Evolutionary conservation across 2,329 filamentous ascomycete species (phyloP).

Genomic region (Dothistroma pini): DNA sequence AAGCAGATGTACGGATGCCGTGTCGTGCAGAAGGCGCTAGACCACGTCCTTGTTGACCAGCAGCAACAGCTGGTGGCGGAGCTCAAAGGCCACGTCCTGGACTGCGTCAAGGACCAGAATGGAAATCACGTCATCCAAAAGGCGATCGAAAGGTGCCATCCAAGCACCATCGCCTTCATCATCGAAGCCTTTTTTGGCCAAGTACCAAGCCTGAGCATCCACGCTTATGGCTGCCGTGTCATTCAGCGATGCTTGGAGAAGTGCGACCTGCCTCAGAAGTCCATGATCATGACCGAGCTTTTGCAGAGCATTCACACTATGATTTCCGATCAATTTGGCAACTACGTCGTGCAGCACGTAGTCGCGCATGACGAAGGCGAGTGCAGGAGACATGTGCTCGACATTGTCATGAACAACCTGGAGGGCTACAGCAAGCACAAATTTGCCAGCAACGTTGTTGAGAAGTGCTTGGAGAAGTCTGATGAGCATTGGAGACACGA

Average conservation of each 20-base stretch:
- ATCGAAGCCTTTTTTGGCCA: slow-evolving; percentile 74
- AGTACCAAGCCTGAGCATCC: slow-evolving; percentile 68
- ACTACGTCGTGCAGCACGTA: slow-evolving; percentile 94
- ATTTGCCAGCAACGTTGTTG: slow-evolving; percentile 94
- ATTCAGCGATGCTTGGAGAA: slow-evolving; percentile 88
- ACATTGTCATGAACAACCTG: slow-evolving; percentile 67
- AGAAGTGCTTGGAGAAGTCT: slow-evolving; percentile 79
- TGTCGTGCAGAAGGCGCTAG: slow-evolving; percentile 93
- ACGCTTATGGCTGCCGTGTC: slow-evolving; percentile 86
- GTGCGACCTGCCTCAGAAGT: slow-evolving; percentile 64
- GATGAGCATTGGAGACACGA: slow-evolving; percentile 63
- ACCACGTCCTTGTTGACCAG: slow-evolving; percentile 88
- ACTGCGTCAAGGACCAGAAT: slow-evolving; percentile 79
- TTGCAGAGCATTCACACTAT: slow-evolving; percentile 67
- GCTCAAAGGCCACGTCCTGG: slow-evolving; percentile 69
- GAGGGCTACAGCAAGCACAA: slow-evolving; percentile 86
- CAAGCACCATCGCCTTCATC: slow-evolving; percentile 77
- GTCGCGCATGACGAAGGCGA: slow-evolving; percentile 72
- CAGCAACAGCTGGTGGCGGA: slow-evolving; percentile 81
- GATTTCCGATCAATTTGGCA: slow-evolving; percentile 85
- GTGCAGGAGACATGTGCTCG: slow-evolving; percentile 70
- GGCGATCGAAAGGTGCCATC: slow-evolving; percentile 76
- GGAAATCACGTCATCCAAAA: slow-evolving; percentile 98
- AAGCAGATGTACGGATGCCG: slow-evolving; percentile 89
- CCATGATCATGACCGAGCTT: slow-evolving; percentile 72